Evolutionary conservation across 768 basidiomycete genomes (phyloP).

Genomic region (Boletus coccyginus): DNA sequence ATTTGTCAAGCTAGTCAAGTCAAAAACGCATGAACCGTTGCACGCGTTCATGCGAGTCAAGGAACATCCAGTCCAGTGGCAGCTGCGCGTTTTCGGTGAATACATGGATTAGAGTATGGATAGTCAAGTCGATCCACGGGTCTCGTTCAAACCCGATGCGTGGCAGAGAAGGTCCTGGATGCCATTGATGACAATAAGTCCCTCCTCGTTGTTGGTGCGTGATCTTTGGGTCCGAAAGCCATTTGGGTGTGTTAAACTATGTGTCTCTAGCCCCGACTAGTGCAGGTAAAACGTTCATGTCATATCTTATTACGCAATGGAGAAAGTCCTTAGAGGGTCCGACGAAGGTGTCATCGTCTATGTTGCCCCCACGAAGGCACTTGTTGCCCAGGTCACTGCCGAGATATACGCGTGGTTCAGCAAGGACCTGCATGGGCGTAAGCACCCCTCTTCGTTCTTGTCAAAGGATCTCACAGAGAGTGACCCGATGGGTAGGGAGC

Average conservation of each 20-base stretch:
- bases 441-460: constrained; percentile 16
- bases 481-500: constrained; percentile 38
- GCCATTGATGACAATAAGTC: constrained; percentile 57
- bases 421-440: constrained; percentile 49
- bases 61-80: constrained; percentile 62
- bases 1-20: constrained; percentile 53
- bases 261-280: constrained; percentile 55
- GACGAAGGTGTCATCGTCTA: constrained; percentile 71
- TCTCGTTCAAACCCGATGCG: constrained; percentile 63
- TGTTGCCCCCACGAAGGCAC: constrained; percentile 72
- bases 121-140: constrained; percentile 51
- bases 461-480: background rate
- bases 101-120: constrained; percentile 76
- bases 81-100: constrained; percentile 66
- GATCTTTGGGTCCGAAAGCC: background rate
- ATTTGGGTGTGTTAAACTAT: background rate
- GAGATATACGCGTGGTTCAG: constrained; percentile 72
- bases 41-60: constrained; percentile 53
- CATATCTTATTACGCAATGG: constrained; percentile 78
- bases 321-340: constrained; percentile 56
- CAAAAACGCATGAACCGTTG: constrained; percentile 38
- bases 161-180: constrained; percentile 71
- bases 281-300: constrained; percentile 78
- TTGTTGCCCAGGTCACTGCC: constrained; percentile 69
- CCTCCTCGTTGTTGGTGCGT: constrained; percentile 61